Evolutionary conservation across 495 filamentous ascomycete genomes (phyloP).

Genomic region (Thozetella sp.): DNA sequence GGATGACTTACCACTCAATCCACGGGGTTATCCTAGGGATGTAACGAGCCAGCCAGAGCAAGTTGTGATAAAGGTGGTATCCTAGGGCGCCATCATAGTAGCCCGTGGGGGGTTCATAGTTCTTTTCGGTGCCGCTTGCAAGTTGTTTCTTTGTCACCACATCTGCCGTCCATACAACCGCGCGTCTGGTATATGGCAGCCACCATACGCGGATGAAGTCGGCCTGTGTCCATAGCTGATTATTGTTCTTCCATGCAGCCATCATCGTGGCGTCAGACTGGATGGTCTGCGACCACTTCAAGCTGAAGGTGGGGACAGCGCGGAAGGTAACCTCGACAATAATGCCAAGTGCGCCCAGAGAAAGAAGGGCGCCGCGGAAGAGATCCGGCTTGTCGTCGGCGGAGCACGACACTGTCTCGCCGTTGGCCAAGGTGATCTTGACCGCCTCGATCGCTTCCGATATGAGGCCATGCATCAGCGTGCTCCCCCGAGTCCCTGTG

Average conservation of each 20-base stretch:
- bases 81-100: slow-evolving; percentile 84
- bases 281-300: slow-evolving; percentile 84
- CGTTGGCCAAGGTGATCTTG: slow-evolving; percentile 82
- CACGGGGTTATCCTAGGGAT: slow-evolving; percentile 80
- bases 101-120: slow-evolving; percentile 40
- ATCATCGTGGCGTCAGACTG: slow-evolving; percentile 68
- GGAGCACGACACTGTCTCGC: slow-evolving; percentile 74
- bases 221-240: slow-evolving; percentile 79
- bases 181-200: slow-evolving; percentile 86
- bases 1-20: slow-evolving; percentile 92
- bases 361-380: slow-evolving; percentile 86
- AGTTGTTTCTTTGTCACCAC: slow-evolving; percentile 17
- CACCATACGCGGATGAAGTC: slow-evolving; percentile 97
- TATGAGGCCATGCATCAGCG: slow-evolving; percentile 79
- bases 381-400: slow-evolving; percentile 69
- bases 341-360: slow-evolving; percentile 87
- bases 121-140: slow-evolving; percentile 60
- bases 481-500: slow-evolving; percentile 92
- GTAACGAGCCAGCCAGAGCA: slow-evolving; percentile 77
- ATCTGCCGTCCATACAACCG: slow-evolving; percentile 87
- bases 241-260: slow-evolving; percentile 67
- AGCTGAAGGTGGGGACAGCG: slow-evolving; percentile 72
- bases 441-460: slow-evolving; percentile 73
- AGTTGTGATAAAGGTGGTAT: slow-evolving; percentile 85
- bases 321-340: slow-evolving; percentile 85